phyloP scores from a whole-genome alignment of 2,329 filamentous ascomycete genomes.

The Penicillium corylophilum region DNA sequence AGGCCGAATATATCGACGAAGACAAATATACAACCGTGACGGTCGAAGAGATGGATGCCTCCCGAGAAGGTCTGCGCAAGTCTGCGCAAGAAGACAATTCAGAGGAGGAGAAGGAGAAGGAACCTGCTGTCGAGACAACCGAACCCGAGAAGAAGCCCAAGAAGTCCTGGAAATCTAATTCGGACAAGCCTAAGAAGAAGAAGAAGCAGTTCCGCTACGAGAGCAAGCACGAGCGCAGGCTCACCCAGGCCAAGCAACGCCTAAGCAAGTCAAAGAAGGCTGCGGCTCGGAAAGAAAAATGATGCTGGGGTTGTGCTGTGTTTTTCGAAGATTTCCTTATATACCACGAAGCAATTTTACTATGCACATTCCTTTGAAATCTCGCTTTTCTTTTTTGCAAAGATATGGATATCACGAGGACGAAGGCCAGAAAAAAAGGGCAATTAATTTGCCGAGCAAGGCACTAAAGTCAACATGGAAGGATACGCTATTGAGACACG shows the following conservation, averaged over 20 bases:
- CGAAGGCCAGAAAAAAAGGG: constrained; percentile 9
- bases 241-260: constrained; percentile 61
- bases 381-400: constrained; percentile 5
- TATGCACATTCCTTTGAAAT: neutral
- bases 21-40: constrained; percentile 95
- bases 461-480: constrained; percentile 17
- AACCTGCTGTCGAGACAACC: constrained; percentile 32
- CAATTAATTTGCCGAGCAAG: constrained; percentile 16
- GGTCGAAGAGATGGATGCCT: constrained; percentile 81
- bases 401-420: constrained; percentile 15
- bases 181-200: constrained; percentile 68
- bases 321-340: constrained; percentile 8
- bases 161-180: constrained; percentile 48
- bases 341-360: constrained; percentile 12
- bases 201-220: constrained; percentile 94
- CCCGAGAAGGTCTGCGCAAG: constrained; percentile 68
- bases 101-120: constrained; percentile 27
- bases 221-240: constrained; percentile 75
- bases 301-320: constrained; percentile 12
- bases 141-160: constrained; percentile 38
- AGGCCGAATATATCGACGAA: constrained; percentile 95
- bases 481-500: constrained; percentile 20
- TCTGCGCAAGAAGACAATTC: constrained; percentile 38
- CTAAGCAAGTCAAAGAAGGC: constrained; percentile 70
- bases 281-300: constrained; percentile 51